Conservation (phyloP, 441 rosid species). For the Populus tomentosa region DNA sequence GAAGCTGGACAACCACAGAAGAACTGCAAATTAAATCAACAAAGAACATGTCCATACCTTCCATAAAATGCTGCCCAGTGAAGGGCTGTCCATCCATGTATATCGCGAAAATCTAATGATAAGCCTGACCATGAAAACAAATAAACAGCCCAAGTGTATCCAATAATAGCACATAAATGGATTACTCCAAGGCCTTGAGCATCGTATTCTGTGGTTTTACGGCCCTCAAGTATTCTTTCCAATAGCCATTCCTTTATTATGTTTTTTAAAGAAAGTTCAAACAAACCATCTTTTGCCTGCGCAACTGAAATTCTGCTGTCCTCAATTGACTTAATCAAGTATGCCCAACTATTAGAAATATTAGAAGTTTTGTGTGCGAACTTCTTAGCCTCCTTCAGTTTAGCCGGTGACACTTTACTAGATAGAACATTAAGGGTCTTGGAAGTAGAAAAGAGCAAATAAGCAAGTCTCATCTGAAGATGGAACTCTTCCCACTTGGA, state of each 20-base stretch:
- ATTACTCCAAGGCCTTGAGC: slow-evolving; percentile 80
- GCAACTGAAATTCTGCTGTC: slow-evolving; percentile 40
- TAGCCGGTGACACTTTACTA: slow-evolving; percentile 46
- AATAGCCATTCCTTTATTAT: slow-evolving; percentile 82
- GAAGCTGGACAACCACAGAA: background rate
- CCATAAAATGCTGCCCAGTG: slow-evolving; percentile 96
- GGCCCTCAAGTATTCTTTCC: slow-evolving; percentile 73
- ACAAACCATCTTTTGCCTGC: slow-evolving; percentile 65
- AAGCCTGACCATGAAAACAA: slow-evolving; percentile 72
- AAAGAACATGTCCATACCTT: slow-evolving; percentile 37
- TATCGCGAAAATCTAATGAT: slow-evolving; percentile 85
- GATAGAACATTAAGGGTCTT: slow-evolving; percentile 55
- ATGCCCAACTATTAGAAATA: slow-evolving; percentile 56
- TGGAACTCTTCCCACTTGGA: slow-evolving; percentile 71
- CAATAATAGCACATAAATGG: slow-evolving; percentile 89
- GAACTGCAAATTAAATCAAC: background rate
- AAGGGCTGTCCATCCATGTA: slow-evolving; percentile 96
- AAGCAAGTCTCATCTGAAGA: slow-evolving; percentile 73
- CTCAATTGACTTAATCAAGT: slow-evolving; percentile 60
- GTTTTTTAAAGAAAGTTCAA: slow-evolving; percentile 73
- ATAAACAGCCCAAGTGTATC: slow-evolving; percentile 82
- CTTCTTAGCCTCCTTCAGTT: slow-evolving; percentile 67
- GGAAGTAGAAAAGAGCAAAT: slow-evolving; percentile 72
- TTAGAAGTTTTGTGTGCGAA: slow-evolving; percentile 50
- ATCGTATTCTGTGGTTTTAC: slow-evolving; percentile 66